Conservation (phyloP, 78 protist genomes). For the Neovahlkampfia damariscottae region DNA sequence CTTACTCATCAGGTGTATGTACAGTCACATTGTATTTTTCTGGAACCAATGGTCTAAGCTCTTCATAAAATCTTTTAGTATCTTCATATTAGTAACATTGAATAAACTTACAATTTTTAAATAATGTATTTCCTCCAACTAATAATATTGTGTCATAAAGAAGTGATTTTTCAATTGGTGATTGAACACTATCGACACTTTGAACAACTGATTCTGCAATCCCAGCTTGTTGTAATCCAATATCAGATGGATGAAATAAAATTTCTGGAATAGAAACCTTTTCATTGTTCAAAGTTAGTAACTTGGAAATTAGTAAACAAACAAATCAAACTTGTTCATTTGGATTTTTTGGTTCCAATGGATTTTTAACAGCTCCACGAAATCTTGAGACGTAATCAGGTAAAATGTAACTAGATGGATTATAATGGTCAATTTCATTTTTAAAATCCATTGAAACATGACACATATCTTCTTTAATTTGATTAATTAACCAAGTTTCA, state of each 20-base stretch:
- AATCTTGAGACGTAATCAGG: constrained; percentile 40
- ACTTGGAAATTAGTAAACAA: too few species aligned
- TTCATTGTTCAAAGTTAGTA: constrained; percentile 34
- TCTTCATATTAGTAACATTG: too few species aligned
- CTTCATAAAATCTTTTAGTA: too few species aligned
- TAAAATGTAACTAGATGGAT: constrained; percentile 27
- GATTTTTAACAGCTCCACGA: background rate
- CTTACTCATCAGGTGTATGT: too few species aligned
- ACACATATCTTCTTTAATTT: constrained; percentile 51
- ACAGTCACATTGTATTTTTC: too few species aligned
- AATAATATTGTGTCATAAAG: background rate
- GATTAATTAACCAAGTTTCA: constrained; percentile 49
- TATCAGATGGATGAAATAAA: constrained; percentile 47
- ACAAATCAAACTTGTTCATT: constrained; percentile 29
- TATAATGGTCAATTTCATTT: background rate
- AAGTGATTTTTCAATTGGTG: background rate
- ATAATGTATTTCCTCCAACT: background rate
- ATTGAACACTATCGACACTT: constrained; percentile 10
- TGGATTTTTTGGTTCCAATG: background rate
- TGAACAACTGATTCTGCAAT: constrained; percentile 55
- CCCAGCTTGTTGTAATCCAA: constrained; percentile 57
- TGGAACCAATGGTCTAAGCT: too few species aligned
- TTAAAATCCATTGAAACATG: constrained; percentile 40
- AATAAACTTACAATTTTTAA: background rate
- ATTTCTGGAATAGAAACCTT: constrained; percentile 54